Base-by-base conservation (phyloP, 2,329 filamentous ascomycete species). In the Ophiocordyceps camponoti-saundersi region DNA sequence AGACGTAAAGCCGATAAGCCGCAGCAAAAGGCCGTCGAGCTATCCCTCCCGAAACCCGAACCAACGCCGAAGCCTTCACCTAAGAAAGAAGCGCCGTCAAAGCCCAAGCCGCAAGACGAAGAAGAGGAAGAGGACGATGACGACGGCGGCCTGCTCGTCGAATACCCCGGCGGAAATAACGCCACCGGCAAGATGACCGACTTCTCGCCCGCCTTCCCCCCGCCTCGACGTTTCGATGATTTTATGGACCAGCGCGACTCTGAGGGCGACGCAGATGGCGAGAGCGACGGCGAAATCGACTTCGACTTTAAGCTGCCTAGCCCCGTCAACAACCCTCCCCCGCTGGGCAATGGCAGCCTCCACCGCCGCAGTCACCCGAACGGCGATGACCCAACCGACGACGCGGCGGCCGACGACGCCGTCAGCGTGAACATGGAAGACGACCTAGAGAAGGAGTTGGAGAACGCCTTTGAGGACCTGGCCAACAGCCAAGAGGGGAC, bases 91-190 rank as follows among this genome's bases (percentile, higher is more conserved):
- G 36, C n/a, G 10, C 36, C 36, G 36, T 11, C 18, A 11, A 40
- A 40, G 6, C 36, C 36, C 3, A 29, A 67, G 5, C 68, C 20
- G 26, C 23, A 72, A 1, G 70, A 75, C 7, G 70, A 72, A 2
- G 72, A 75, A 0, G 70, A 73, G 8, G 72, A 73, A 4, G 70
- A 72, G 18, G 68, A 72, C 13, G 73, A 77, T 42, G 75, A 73
- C 22, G 76, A 77, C 45, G 70, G 72, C 44, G 71, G 71, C 23
- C 65, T 80, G 32, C 69, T 72, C 23, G 67, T 81, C 48, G 78
- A 81, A 57, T 78, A 77, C 52, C 77, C 77, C 0, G 74, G 69
- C 67, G 30, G 68, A 67, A 21, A 57, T 61, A 48, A 49, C 47
- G 46, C 45, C 12, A 13, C 23, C 20, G 50, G 55, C 48, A 60